Evolutionary conservation across 2,329 filamentous ascomycete genomes (phyloP).

Genomic region (Exophiala oligosperma): DNA sequence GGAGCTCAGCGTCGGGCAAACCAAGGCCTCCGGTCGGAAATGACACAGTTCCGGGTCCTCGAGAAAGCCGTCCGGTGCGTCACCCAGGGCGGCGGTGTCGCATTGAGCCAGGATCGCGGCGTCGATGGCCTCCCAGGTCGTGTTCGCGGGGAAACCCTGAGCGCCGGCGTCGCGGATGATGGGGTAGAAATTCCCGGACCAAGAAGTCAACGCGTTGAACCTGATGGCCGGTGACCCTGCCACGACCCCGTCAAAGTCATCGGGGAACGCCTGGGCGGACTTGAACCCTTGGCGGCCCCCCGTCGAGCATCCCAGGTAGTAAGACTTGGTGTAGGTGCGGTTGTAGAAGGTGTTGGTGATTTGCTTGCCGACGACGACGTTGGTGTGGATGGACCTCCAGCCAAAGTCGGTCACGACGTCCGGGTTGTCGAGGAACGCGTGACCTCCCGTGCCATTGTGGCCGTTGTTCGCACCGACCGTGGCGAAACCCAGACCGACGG

Average conservation of each 20-base stretch:
- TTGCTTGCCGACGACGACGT: constrained; percentile 42
- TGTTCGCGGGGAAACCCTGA: constrained; percentile 32
- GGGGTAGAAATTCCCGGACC: constrained; percentile 45
- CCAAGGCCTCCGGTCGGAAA: constrained; percentile 39
- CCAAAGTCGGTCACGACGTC: constrained; percentile 50
- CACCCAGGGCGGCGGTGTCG: constrained; percentile 45
- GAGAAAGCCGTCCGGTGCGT: constrained; percentile 49
- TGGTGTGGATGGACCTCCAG: constrained; percentile 46
- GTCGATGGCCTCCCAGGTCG: constrained; percentile 45
- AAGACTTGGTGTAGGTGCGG: constrained; percentile 44
- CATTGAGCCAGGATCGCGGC: constrained; percentile 50
- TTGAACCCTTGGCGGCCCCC: constrained; percentile 52
- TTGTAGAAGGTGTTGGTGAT: constrained; percentile 41
- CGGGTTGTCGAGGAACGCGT: constrained; percentile 47
- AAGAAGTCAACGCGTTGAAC: constrained; percentile 46
- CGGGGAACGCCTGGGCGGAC: constrained; percentile 45
- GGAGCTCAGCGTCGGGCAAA: constrained; percentile 18
- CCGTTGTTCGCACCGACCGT: constrained; percentile 52
- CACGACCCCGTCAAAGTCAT: constrained; percentile 52
- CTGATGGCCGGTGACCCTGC: constrained; percentile 46
- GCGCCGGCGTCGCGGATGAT: constrained; percentile 40
- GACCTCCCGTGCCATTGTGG: constrained; percentile 50
- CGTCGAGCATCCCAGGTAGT: constrained; percentile 51
- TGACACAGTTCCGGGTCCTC: constrained; percentile 47
- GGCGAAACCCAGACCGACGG: constrained; percentile 44